Evolutionary conservation across 2,329 filamentous ascomycete genomes (phyloP).

Genomic region (Talaromyces amestolkiae): DNA sequence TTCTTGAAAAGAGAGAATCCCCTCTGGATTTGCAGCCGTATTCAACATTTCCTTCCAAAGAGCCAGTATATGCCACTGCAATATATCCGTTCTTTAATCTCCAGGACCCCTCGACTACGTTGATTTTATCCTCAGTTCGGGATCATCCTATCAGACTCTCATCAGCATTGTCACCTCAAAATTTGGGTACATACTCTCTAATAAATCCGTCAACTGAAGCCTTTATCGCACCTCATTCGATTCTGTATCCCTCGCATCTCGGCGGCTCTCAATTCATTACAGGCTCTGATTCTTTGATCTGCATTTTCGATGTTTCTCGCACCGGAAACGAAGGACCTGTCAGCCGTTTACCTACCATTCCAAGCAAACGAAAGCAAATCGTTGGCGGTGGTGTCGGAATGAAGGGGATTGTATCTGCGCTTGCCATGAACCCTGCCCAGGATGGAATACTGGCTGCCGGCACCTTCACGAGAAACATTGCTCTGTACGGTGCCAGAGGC

Average conservation of each 20-base stretch:
- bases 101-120: slow-evolving; percentile 48
- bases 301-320: slow-evolving; percentile 55
- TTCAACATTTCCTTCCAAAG: slow-evolving; percentile 44
- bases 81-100: slow-evolving; percentile 56
- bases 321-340: slow-evolving; percentile 48
- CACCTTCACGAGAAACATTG: slow-evolving; percentile 56
- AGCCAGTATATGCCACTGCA: slow-evolving; percentile 54
- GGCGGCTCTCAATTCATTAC: slow-evolving; percentile 56
- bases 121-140: slow-evolving; percentile 52
- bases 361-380: slow-evolving; percentile 47
- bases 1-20: slow-evolving; percentile 41
- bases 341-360: slow-evolving; percentile 47
- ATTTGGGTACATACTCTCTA: slow-evolving; percentile 55
- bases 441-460: slow-evolving; percentile 57
- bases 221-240: slow-evolving; percentile 54
- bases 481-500: slow-evolving; percentile 53
- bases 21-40: slow-evolving; percentile 46
- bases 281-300: slow-evolving; percentile 54
- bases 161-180: slow-evolving; percentile 52
- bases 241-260: slow-evolving; percentile 50
- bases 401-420: slow-evolving; percentile 55
- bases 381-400: slow-evolving; percentile 51
- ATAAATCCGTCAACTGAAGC: slow-evolving; percentile 56
- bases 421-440: slow-evolving; percentile 45
- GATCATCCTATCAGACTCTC: slow-evolving; percentile 57